These are phyloP conservation scores for Wickerhamomyces bisporus DNA, from an alignment of 805 yeast species.

Conservation along the genomic window DNA sequence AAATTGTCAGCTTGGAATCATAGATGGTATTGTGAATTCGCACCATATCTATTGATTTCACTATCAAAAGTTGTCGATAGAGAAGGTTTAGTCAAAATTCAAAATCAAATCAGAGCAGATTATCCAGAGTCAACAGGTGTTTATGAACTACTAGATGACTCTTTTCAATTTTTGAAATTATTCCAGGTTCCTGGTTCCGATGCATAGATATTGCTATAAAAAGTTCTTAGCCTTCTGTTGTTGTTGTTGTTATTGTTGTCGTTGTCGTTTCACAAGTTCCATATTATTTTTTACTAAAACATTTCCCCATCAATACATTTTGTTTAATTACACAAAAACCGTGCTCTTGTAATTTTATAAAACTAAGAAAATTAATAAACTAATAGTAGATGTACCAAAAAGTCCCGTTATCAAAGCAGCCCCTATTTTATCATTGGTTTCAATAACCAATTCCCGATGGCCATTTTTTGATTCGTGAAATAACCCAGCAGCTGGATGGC, in stretches of 20 bases:
- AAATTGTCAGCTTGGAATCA: conserved; percentile 95
- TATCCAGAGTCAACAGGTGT: conserved; percentile 56
- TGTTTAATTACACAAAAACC: too few species aligned
- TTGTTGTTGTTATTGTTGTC: too few species aligned
- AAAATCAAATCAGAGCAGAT: conserved; percentile 63
- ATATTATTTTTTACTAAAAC: too few species aligned
- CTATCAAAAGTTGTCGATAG: conserved; percentile 60
- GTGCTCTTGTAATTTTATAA: neutral
- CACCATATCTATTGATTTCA: conserved; percentile 58
- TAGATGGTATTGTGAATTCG: conserved; percentile 93
- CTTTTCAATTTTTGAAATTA: conserved; percentile 39
- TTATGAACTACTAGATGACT: conserved; percentile 47
- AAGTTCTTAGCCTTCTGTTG: neutral
- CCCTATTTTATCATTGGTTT: conserved; percentile 53
- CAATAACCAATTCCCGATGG: conserved; percentile 33
- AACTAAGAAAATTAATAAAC: conserved; percentile 9
- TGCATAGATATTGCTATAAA: neutral
- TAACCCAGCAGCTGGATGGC: conserved; percentile 63
- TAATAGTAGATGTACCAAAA: conserved; percentile 40
- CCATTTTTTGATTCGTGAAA: conserved; percentile 6
- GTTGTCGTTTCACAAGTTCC: too few species aligned
- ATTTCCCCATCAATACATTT: too few species aligned
- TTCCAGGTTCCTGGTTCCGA: conserved; percentile 14
- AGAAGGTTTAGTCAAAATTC: conserved; percentile 75
- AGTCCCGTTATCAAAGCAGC: conserved; percentile 64